phyloP scores from a whole-genome alignment of 257 asterid genomes.

The Haberlea rhodopensis region DNA sequence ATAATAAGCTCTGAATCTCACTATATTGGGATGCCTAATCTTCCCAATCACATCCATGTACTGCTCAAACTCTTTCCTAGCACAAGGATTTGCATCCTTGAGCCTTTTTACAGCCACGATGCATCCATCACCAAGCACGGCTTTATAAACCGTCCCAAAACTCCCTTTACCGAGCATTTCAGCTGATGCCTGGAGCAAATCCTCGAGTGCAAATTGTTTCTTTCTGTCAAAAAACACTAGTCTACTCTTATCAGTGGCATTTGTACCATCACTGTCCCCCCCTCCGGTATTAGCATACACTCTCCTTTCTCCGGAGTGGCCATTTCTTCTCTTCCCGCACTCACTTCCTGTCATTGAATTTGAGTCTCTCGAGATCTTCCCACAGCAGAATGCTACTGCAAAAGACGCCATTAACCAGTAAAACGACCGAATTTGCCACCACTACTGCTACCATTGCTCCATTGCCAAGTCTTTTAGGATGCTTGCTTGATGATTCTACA shows the following conservation, averaged over 20 bases:
- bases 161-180: slow-evolving; percentile 92
- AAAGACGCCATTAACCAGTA: slow-evolving; percentile 40
- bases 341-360: slow-evolving; percentile 58
- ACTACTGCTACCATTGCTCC: slow-evolving; percentile 61
- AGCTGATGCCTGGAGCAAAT: slow-evolving; percentile 85
- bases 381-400: slow-evolving; percentile 43
- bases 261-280: slow-evolving; percentile 65
- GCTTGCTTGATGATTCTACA: slow-evolving; percentile 32
- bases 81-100: slow-evolving; percentile 82
- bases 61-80: slow-evolving; percentile 79
- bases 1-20: slow-evolving; percentile 76
- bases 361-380: slow-evolving; percentile 37
- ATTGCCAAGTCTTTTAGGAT: slow-evolving; percentile 39
- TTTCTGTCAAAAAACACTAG: slow-evolving; percentile 74
- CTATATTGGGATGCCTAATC: slow-evolving; percentile 75
- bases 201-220: slow-evolving; percentile 75
- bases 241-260: slow-evolving; percentile 53
- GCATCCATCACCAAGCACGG: slow-evolving; percentile 81
- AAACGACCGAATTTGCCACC: slow-evolving; percentile 37
- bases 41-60: slow-evolving; percentile 92
- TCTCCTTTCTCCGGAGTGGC: slow-evolving; percentile 61
- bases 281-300: slow-evolving; percentile 46
- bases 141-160: slow-evolving; percentile 81
- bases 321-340: slow-evolving; percentile 53
- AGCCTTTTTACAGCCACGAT: slow-evolving; percentile 82